Conservation (phyloP, 140 eudicot species). For the Erigeron philadelphicus region DNA sequence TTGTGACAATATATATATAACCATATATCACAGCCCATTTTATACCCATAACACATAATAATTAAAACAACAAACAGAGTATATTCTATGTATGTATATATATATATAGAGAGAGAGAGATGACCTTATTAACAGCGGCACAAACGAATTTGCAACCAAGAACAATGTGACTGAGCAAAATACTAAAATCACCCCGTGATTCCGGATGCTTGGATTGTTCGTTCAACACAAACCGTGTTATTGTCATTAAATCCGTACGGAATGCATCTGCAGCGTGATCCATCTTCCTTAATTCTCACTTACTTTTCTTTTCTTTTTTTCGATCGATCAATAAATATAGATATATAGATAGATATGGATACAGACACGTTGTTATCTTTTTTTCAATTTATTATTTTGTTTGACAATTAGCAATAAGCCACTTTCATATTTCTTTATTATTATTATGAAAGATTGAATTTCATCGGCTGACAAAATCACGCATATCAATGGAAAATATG, state of each 20-base stretch:
- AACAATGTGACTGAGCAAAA: conserved; percentile 83
- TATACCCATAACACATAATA: too few relatives aligned
- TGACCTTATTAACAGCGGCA: conserved; percentile 86
- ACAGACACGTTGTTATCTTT: too few relatives aligned
- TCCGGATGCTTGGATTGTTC: conserved; percentile 86
- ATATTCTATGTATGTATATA: too few relatives aligned
- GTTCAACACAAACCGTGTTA: conserved; percentile 75
- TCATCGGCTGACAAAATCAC: conserved; percentile 34
- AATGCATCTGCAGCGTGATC: conserved; percentile 86
- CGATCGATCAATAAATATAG: background rate
- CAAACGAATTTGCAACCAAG: conserved; percentile 98
- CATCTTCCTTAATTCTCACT: conserved; percentile 35
- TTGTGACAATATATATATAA: too few relatives aligned
- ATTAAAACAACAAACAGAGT: too few relatives aligned
- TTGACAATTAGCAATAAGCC: too few relatives aligned
- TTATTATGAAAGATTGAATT: conserved; percentile 23
- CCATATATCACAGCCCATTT: too few relatives aligned
- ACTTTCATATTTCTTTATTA: too few relatives aligned
- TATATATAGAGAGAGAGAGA: background rate
- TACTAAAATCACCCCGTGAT: conserved; percentile 89
- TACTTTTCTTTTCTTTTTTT: too few relatives aligned
- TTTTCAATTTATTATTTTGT: too few relatives aligned
- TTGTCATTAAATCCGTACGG: conserved; percentile 95
- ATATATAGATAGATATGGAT: background rate
- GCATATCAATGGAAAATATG: conserved; percentile 11